phyloP scores from a whole-genome alignment of 495 filamentous ascomycete genomes.

The Talaromyces adpressus region DNA sequence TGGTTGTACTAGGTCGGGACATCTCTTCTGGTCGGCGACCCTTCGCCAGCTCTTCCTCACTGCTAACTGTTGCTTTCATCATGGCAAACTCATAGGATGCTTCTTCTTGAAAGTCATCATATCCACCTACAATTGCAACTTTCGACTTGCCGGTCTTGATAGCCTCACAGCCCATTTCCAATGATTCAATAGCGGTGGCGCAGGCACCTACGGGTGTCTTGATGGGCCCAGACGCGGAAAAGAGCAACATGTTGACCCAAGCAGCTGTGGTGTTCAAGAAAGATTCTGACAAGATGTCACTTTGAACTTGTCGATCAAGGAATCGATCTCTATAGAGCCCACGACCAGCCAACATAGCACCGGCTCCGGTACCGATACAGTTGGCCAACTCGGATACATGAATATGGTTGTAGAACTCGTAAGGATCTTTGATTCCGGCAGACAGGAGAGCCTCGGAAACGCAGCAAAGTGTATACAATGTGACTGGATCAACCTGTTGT shows the following conservation, averaged over 20 bases:
- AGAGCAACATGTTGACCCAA: conserved; percentile 97
- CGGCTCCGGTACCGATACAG: conserved; percentile 95
- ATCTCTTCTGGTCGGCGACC: conserved; percentile 94
- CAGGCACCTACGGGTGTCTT: conserved; percentile 89
- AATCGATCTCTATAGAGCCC: conserved; percentile 98
- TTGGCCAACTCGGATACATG: conserved; percentile 97
- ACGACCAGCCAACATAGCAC: conserved; percentile 81
- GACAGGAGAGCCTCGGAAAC: conserved; percentile 84
- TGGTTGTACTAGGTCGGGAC: conserved; percentile 95
- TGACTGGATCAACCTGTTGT: conserved; percentile 91
- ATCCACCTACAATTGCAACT: conserved; percentile 94
- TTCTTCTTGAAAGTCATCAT: conserved; percentile 98
- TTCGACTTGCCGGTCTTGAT: conserved; percentile 81
- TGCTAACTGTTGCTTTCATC: conserved; percentile 98
- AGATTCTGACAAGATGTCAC: conserved; percentile 96
- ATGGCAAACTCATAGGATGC: conserved; percentile 99
- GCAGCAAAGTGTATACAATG: conserved; percentile 86
- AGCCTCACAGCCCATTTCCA: not conserved
- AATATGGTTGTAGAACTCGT: conserved; percentile 99
- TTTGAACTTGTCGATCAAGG: conserved; percentile 92
- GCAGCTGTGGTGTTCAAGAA: conserved; percentile 99
- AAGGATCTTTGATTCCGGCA: conserved; percentile 96
- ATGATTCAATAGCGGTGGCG: not conserved
- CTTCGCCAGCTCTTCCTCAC: conserved; percentile 89
- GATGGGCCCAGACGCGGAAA: conserved; percentile 96